phyloP scores from a whole-genome alignment of 768 basidiomycete genomes.

The Tulasnella sp. region DNA sequence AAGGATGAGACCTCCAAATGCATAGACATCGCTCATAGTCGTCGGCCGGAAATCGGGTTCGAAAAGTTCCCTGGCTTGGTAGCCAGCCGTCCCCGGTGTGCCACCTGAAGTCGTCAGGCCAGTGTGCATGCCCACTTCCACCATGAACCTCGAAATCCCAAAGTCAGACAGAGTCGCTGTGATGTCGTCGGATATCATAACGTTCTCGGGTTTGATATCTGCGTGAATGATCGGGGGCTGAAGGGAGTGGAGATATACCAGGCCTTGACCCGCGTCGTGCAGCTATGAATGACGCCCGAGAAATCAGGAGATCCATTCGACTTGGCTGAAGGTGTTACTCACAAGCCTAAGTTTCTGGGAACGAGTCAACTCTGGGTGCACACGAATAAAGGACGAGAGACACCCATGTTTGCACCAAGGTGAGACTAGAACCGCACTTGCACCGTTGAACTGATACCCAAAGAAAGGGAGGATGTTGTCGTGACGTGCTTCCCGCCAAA shows the following conservation, averaged over 20 bases:
- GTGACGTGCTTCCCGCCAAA: background rate
- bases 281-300: background rate
- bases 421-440: background rate
- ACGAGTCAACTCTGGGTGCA: background rate
- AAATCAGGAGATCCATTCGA: background rate
- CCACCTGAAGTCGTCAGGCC: background rate
- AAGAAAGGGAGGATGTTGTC: background rate
- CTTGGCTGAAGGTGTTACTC: background rate
- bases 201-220: conserved; percentile 10
- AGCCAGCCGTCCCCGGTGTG: background rate
- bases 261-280: background rate
- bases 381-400: background rate
- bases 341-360: background rate
- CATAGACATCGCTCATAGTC: background rate
- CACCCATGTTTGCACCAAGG: background rate
- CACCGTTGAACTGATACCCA: background rate
- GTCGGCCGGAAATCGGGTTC: background rate
- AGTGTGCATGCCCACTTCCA: background rate
- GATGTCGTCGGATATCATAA: background rate
- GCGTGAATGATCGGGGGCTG: conserved; percentile 13
- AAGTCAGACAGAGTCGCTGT: background rate
- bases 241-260: conserved; percentile 2
- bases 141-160: background rate
- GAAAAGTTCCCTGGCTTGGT: background rate
- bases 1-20: background rate